Evolutionary conservation across 495 filamentous ascomycete species (phyloP).

Genomic region (Extremus antarcticus): DNA sequence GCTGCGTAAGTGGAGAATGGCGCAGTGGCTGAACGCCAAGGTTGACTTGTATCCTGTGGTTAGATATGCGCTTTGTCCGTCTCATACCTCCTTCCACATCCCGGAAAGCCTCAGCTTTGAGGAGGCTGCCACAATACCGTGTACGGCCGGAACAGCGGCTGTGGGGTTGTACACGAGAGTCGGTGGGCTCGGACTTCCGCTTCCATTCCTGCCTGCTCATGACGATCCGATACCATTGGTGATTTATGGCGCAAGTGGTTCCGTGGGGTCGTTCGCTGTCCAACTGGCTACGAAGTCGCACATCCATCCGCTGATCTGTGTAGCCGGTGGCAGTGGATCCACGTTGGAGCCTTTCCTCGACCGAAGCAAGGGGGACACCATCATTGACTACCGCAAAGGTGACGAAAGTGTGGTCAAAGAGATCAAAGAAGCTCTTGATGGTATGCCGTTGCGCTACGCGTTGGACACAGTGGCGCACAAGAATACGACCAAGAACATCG

Average conservation of each 20-base stretch:
- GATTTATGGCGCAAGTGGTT: constrained; percentile 54
- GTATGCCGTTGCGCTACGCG: constrained; percentile 34
- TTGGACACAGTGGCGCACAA: constrained; percentile 52
- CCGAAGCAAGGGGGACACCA: constrained; percentile 50
- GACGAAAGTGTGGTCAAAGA: constrained; percentile 41
- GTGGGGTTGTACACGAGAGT: too few relatives aligned
- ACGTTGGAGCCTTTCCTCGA: constrained; percentile 53
- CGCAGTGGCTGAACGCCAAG: too few relatives aligned
- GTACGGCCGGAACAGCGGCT: constrained; percentile 65
- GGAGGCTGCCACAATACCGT: constrained; percentile 59
- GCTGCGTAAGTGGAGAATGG: too few relatives aligned
- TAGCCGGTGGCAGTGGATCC: constrained; percentile 48
- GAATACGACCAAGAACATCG: constrained; percentile 38
- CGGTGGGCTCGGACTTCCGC: constrained; percentile 8
- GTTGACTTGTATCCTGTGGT: too few relatives aligned
- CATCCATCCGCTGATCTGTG: constrained; percentile 61
- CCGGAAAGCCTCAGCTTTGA: constrained; percentile 55
- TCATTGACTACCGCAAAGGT: constrained; percentile 62
- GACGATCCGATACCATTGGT: constrained; percentile 39
- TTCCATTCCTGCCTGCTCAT: constrained; percentile 29
- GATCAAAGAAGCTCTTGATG: constrained; percentile 39
- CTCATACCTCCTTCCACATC: constrained; percentile 59
- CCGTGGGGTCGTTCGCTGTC: constrained; percentile 58
- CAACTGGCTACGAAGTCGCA: constrained; percentile 55
- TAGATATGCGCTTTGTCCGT: constrained; percentile 57